Base-by-base conservation (phyloP, 2,329 filamentous ascomycete genomes). In the Nothophoma quercina region DNA sequence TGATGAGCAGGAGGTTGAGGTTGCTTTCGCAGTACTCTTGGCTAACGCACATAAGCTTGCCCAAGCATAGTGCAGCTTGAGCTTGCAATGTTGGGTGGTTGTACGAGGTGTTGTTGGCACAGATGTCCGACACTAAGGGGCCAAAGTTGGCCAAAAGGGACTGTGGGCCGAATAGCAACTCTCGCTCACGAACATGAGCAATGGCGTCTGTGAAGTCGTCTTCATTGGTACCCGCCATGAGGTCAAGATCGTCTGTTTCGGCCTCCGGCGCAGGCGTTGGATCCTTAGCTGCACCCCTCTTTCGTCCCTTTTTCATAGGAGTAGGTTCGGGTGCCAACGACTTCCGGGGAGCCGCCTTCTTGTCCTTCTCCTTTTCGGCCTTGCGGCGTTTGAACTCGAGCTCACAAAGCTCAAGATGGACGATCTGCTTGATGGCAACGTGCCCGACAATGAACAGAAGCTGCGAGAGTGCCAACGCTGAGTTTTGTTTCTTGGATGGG, bases 11-110 rank as follows among this genome's bases (percentile, higher is more conserved):
- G 3, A 99, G 87, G 5, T 91, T 90, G 10, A 99, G 83, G 69
- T 99, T 96, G 32, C 85, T 84, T 76, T 98, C 95, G 76, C 95
- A 99, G 78, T 97, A 99, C 75, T 98, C 92, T 5, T 90, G 88
- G 64, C 91, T 96, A 33, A 99, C 93, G 69, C 96, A 99, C 96
- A 99, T 99, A 55, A 99, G 85, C 79, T 99, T 99, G 4, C 93
- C 93, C 68, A 99, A 84, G 71, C 95, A 99, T 7, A 99, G 80
- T 0, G 95, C 96, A 9, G 95, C 93, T 32, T 96, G 91, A 18
- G 92, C 91, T 76, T 99, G 95, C 9, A 99, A 84, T 50, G 91
- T 91, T 59, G 89, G 88, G 76, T 97, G 92, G 50, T 88, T 87
- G 77, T 98, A 98, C 1, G 88, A 87, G 5, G 92, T 96, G 75